Evolutionary conservation across 257 asterid genomes (phyloP), one percentile per base, ranked within the genome.

Genomic region (Solanum tacnaense): DNA sequence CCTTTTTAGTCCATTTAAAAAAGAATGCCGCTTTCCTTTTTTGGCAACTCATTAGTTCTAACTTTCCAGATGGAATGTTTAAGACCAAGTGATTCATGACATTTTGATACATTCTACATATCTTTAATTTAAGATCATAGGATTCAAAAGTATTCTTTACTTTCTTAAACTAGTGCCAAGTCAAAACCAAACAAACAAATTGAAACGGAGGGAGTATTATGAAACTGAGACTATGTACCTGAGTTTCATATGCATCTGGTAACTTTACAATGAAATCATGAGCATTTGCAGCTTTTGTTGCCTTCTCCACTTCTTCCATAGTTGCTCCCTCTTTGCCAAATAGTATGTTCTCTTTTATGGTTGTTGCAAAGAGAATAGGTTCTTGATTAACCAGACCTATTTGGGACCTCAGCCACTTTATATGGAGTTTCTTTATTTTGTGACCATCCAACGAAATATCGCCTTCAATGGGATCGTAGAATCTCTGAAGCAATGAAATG

Each of bases 351-450:
- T 95, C 96, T 88, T 90, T 91, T 35, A 95, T 93, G 34, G 98
- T 91, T 76, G 98, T 95, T 85, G 98, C 98, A 78, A 95, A 95
- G 39, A 95, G 96, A 84, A 95, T 91, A 11, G 98, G 98, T 84
- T 95, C 98, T 91, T 95, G 98, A 91, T 93, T 95, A 39, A 95
- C 98, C 88, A 95, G 88, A 16, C 98, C 98, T 95, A 95, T 92
- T 75, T 94, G 96, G 60, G 98, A 94, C 83, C 98, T 93, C 88
- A 94, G 32, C 98, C 98, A 95, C 86, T 93, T 94, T 83, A 95
- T 94, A 91, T 95, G 98, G 18, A 95, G 92, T 90, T 90, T 88
- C 87, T 92, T 93, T 87, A 95, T 95, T 86, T 93, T 94, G 92
- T 95, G 83, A 16, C 98, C 98, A 72, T 95, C 98, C 35, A 95